Conservation (phyloP, 2,329 filamentous ascomycete genomes). For the Venturia asperata region DNA sequence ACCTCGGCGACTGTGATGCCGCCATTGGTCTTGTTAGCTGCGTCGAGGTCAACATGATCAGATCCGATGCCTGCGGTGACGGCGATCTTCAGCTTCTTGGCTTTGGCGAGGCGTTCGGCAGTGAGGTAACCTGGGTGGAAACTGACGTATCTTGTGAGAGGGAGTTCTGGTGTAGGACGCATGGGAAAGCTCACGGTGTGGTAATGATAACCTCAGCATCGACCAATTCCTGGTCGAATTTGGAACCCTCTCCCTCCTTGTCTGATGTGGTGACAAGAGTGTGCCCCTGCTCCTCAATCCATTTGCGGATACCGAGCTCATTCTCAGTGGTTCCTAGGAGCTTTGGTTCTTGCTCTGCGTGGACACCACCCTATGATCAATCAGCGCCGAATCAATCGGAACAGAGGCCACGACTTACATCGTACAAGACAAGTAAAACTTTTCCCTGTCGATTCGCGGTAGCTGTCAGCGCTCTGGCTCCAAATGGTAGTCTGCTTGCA, state of each 20-base stretch:
- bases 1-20: conserved; percentile 96
- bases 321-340: conserved; percentile 96
- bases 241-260: conserved; percentile 91
- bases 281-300: conserved; percentile 96
- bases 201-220: conserved; percentile 99
- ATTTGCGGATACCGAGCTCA: conserved; percentile 93
- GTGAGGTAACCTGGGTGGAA: conserved; percentile 99
- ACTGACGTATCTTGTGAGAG: conserved; percentile 41
- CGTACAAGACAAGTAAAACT: conserved; percentile 89
- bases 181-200: conserved; percentile 61
- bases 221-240: conserved; percentile 90
- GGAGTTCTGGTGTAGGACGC: conserved; percentile 2
- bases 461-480: conserved; percentile 56
- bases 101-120: conserved; percentile 90
- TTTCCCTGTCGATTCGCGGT: conserved; percentile 76
- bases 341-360: conserved; percentile 80
- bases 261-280: conserved; percentile 94
- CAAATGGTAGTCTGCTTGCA: conserved; percentile 31
- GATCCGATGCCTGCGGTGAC: conserved; percentile 97
- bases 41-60: conserved; percentile 95
- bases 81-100: conserved; percentile 97
- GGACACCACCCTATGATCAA: conserved; percentile 58
- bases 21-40: conserved; percentile 96
- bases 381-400: conserved; percentile 5
- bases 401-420: conserved; percentile 50